Evolutionary conservation across 2,329 filamentous ascomycete genomes (phyloP).

Genomic region (Aspergillus ochraceoroseus): DNA sequence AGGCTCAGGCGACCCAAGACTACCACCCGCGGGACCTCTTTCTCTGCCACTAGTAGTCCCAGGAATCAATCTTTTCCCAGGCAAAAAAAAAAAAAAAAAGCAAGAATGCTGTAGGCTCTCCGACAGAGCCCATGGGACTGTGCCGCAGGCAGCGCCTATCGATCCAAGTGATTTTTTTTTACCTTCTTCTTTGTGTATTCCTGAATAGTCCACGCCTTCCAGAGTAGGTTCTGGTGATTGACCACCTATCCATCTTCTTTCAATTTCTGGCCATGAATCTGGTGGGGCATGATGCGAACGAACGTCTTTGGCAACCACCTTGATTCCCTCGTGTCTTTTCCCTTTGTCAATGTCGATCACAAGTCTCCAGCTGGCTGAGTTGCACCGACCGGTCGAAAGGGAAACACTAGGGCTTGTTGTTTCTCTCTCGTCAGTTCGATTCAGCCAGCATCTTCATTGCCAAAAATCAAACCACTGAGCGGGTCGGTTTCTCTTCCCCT

Average conservation of each 20-base stretch:
- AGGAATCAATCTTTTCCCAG: not conserved
- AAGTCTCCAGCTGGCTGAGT: constrained; percentile 12
- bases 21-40: too few relatives aligned
- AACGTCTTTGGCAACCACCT: constrained; percentile 17
- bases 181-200: too few relatives aligned
- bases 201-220: too few relatives aligned
- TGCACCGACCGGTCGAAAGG: constrained; percentile 14
- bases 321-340: constrained; percentile 13
- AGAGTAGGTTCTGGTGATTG: too few relatives aligned
- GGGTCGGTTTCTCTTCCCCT: constrained; percentile 13
- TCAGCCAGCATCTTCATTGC: constrained; percentile 12
- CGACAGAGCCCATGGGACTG: too few relatives aligned
- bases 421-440: constrained; percentile 11
- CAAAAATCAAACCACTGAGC: constrained; percentile 8
- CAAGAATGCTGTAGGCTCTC: constrained; percentile 13
- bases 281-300: constrained; percentile 17
- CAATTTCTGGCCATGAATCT: constrained; percentile 8
- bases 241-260: constrained; percentile 6
- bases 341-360: constrained; percentile 14
- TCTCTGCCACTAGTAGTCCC: too few relatives aligned
- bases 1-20: too few relatives aligned
- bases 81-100: constrained; percentile 9
- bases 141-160: too few relatives aligned
- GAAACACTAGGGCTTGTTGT: constrained; percentile 4
- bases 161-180: too few relatives aligned